Evolutionary conservation across 106 monocot species (phyloP).

Genomic region (Allium sativum): DNA sequence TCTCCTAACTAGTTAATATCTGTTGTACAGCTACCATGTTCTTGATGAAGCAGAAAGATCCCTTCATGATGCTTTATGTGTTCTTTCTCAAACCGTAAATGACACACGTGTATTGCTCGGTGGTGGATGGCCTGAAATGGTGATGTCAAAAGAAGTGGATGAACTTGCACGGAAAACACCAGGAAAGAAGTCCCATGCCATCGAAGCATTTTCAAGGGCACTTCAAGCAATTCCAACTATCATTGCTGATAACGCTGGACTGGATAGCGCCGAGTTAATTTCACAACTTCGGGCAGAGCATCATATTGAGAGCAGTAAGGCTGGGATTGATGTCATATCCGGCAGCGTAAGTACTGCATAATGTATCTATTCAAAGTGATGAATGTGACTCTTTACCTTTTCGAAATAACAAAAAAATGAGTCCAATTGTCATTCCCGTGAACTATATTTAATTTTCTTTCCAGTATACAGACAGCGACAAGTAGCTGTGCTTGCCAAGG

Average conservation of each 20-base stretch:
- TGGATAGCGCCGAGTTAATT: constrained; percentile 90
- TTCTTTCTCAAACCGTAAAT: constrained; percentile 89
- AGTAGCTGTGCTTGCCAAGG: too few species aligned
- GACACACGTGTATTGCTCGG: constrained; percentile 82
- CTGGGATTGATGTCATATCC: constrained; percentile 82
- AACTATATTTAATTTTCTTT: too few species aligned
- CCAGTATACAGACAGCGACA: too few species aligned
- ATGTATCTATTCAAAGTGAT: too few species aligned
- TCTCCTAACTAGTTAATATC: not conserved
- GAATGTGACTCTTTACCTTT: too few species aligned
- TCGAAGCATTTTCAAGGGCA: constrained; percentile 86
- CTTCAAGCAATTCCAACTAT: constrained; percentile 81
- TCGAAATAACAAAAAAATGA: too few species aligned
- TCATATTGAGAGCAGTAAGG: constrained; percentile 51
- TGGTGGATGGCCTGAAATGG: constrained; percentile 98
- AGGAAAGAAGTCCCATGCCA: constrained; percentile 92
- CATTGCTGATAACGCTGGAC: constrained; percentile 91
- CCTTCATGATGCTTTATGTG: constrained; percentile 91
- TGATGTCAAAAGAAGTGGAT: constrained; percentile 87
- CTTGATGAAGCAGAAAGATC: constrained; percentile 98
- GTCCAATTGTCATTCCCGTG: too few species aligned
- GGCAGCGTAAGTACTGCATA: constrained; percentile 45
- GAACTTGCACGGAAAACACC: constrained; percentile 81
- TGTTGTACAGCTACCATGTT: constrained; percentile 57
- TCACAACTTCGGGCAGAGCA: constrained; percentile 94